Evolutionary conservation across 148 eudicot species (phyloP).

Genomic region (Polygonum aviculare): DNA sequence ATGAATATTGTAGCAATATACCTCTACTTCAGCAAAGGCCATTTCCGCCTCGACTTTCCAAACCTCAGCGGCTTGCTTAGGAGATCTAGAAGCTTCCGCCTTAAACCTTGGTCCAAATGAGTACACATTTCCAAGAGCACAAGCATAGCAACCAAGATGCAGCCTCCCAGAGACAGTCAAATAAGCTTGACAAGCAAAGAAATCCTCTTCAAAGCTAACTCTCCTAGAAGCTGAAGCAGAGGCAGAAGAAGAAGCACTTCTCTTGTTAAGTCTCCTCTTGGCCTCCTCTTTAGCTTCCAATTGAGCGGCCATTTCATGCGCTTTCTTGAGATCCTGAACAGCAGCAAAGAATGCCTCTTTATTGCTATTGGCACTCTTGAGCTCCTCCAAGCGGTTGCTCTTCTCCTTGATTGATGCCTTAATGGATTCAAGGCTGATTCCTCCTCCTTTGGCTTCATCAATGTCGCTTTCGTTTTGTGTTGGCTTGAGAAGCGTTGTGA

Average conservation of each 20-base stretch:
- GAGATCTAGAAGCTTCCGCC: constrained; percentile 47
- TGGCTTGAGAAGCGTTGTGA: constrained; percentile 31
- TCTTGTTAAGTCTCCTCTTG: constrained; percentile 11
- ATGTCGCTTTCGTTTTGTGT: constrained; percentile 11
- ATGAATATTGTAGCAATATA: constrained; percentile 10
- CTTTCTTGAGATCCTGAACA: constrained; percentile 53
- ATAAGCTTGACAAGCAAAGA: constrained; percentile 58
- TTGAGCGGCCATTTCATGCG: constrained; percentile 41
- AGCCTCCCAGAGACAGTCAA: constrained; percentile 73
- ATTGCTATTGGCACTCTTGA: constrained; percentile 61
- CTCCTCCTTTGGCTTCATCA: constrained; percentile 12
- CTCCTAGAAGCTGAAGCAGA: not conserved
- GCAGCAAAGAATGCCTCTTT: constrained; percentile 66
- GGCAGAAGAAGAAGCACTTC: constrained; percentile 8
- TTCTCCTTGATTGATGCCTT: constrained; percentile 61
- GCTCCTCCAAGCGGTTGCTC: constrained; percentile 47
- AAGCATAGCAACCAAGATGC: constrained; percentile 83
- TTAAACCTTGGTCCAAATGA: constrained; percentile 81
- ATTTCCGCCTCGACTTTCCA: constrained; percentile 90
- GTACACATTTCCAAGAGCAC: constrained; percentile 89
- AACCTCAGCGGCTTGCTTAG: constrained; percentile 63
- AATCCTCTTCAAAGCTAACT: constrained; percentile 38
- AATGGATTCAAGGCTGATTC: constrained; percentile 39
- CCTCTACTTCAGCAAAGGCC: constrained; percentile 85
- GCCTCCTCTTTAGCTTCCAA: constrained; percentile 46